Conservation (phyloP, 768 basidiomycete genomes). For the Tulasnella sp. region DNA sequence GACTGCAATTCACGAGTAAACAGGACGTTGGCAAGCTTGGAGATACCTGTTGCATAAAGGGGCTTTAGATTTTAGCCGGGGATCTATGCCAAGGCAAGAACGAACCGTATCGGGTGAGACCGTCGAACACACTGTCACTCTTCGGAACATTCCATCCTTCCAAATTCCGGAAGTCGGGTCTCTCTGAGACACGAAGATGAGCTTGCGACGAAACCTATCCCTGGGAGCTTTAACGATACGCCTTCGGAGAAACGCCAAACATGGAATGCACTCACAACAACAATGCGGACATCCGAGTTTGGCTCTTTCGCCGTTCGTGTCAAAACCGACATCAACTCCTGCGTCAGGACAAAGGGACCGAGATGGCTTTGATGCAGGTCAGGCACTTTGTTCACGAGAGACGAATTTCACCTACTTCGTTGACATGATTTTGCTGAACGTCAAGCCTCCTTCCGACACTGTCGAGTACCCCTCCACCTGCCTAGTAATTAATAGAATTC, state of each 20-base stretch:
- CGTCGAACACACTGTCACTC: not conserved
- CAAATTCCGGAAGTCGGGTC: not conserved
- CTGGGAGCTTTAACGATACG: not conserved
- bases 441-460: not conserved
- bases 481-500: not conserved
- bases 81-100: too few relatives aligned
- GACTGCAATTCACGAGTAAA: constrained; percentile 52
- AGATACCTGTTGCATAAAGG: constrained; percentile 38
- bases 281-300: constrained; percentile 55
- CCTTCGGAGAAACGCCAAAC: not conserved
- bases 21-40: constrained; percentile 52
- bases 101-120: not conserved
- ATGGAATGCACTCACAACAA: constrained; percentile 44
- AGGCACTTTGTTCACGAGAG: not conserved
- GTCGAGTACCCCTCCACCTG: not conserved
- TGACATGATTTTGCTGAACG: constrained; percentile 23
- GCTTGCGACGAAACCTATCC: not conserved
- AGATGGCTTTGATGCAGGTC: constrained; percentile 40
- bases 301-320: constrained; percentile 46
- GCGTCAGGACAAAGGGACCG: constrained; percentile 54
- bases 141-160: not conserved
- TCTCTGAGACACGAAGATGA: not conserved
- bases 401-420: constrained; percentile 17
- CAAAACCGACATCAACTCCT: constrained; percentile 51
- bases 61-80: not conserved